A percentile compares a stretch with the other conserved stretches of the same genome.
phyloP scores from a whole-genome alignment of 768 basidiomycete genomes.

The Megacollybia marginata region DNA sequence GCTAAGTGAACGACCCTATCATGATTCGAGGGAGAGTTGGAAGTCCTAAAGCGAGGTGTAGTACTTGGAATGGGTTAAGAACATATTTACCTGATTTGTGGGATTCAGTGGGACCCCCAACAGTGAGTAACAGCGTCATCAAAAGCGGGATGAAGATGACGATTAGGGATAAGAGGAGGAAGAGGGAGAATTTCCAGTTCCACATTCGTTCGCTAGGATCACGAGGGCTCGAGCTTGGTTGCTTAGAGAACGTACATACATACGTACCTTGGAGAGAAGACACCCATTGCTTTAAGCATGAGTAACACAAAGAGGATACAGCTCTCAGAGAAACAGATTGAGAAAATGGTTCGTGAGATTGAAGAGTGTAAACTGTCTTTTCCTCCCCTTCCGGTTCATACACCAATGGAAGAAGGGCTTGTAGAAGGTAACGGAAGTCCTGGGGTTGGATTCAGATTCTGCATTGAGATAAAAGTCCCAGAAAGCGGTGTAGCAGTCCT shows the following conservation, averaged over 20 bases:
- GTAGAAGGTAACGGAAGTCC: too few species aligned
- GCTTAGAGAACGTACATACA: background rate
- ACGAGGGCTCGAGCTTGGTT: background rate
- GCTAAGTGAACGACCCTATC: too few species aligned
- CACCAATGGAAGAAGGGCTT: too few species aligned
- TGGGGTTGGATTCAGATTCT: too few species aligned
- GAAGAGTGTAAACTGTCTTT: conserved; percentile 38
- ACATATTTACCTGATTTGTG: background rate
- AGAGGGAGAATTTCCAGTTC: conserved; percentile 65
- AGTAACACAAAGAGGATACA: conserved; percentile 66
- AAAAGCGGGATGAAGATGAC: conserved; percentile 64
- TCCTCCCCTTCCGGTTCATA: conserved; percentile 12
- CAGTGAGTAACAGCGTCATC: conserved; percentile 49
- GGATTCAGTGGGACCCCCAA: conserved; percentile 17
- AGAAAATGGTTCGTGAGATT: conserved; percentile 54
- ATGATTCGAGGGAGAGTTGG: too few species aligned
- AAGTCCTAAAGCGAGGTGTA: conserved; percentile 1
- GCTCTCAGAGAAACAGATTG: conserved; percentile 68
- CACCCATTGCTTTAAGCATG: conserved; percentile 57
- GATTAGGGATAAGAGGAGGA: conserved; percentile 50
- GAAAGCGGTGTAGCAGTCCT: too few species aligned
- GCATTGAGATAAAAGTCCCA: too few species aligned
- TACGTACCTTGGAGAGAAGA: conserved; percentile 50
- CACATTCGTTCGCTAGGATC: conserved; percentile 46
- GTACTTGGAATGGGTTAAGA: background rate